A percentile compares a stretch with the other conserved stretches of the same genome.
Evolutionary conservation across 192 early-diverging fungal genomes (phyloP).

Genomic region (Backusella westeae): DNA sequence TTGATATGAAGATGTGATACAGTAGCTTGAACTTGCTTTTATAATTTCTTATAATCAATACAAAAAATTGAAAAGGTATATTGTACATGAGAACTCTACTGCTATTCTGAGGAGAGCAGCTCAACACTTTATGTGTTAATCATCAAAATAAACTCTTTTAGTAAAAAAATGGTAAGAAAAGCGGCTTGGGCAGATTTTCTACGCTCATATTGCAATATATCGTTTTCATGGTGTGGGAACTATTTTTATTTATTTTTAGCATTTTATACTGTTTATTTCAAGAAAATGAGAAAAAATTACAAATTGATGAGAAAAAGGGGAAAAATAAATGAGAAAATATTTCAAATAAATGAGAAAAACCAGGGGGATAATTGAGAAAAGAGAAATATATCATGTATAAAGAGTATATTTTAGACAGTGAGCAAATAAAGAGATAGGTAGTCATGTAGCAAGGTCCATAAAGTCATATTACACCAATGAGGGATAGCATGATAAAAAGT

Average conservation of each 20-base stretch:
- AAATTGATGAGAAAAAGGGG: no score
- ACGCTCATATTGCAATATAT: neutral
- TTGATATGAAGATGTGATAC: neutral
- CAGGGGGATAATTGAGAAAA: no score
- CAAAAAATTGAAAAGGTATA: neutral
- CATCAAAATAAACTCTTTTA: neutral
- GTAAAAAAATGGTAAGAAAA: neutral
- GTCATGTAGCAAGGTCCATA: no score
- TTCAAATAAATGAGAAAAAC: no score
- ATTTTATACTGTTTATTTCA: no score
- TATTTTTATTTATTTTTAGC: neutral
- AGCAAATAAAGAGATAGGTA: no score
- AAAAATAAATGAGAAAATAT: no score
- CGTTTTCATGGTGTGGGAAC: constrained; percentile 1
- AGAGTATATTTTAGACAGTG: no score
- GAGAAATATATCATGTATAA: no score
- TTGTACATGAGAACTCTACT: neutral
- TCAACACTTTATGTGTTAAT: neutral
- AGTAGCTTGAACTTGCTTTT: neutral
- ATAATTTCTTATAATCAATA: neutral
- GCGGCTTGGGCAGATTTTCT: neutral
- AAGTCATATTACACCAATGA: no score
- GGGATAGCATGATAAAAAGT: no score
- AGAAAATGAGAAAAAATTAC: no score
- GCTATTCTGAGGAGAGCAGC: neutral